Evolutionary conservation across 108 stramenopile genomes (phyloP).

Genomic region (Cyclotella choctawhatcheeana): DNA sequence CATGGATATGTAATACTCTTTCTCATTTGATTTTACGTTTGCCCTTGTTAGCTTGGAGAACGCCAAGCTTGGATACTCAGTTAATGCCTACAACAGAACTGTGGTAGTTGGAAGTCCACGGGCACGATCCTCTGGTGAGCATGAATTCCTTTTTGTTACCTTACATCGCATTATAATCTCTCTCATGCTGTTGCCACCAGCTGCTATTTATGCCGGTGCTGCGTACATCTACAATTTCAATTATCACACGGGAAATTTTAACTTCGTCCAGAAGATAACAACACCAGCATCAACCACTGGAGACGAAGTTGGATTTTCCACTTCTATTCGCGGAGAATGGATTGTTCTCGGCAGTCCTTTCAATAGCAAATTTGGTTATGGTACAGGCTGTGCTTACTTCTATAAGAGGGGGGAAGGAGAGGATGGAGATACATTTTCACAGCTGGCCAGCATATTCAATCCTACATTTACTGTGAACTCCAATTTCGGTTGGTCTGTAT

Average conservation of each 20-base stretch:
- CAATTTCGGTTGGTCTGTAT: slow-evolving; percentile 29
- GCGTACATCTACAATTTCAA: slow-evolving; percentile 14
- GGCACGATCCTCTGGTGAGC: slow-evolving; percentile 8
- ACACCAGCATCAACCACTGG: background rate
- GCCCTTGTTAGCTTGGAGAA: background rate
- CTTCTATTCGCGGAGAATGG: slow-evolving; percentile 2
- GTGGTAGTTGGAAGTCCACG: background rate
- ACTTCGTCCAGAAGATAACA: slow-evolving; percentile 9
- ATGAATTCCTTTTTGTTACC: too few species aligned
- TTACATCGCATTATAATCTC: background rate
- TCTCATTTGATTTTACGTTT: too few species aligned
- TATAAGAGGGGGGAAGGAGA: background rate
- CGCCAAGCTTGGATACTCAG: slow-evolving; percentile 8
- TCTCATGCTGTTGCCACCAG: background rate
- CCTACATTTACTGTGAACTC: background rate
- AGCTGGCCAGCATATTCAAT: background rate
- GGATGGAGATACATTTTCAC: slow-evolving; percentile 19
- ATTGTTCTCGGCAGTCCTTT: slow-evolving; percentile 16
- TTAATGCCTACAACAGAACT: slow-evolving; percentile 9
- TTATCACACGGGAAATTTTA: background rate
- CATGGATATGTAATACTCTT: too few species aligned
- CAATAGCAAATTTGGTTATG: slow-evolving; percentile 8
- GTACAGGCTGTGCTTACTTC: background rate
- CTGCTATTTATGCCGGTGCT: slow-evolving; percentile 7
- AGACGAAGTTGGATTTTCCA: slow-evolving; percentile 13